phyloP scores from a whole-genome alignment of 2,329 filamentous ascomycete species.

The Hymenoscyphus linearis region DNA sequence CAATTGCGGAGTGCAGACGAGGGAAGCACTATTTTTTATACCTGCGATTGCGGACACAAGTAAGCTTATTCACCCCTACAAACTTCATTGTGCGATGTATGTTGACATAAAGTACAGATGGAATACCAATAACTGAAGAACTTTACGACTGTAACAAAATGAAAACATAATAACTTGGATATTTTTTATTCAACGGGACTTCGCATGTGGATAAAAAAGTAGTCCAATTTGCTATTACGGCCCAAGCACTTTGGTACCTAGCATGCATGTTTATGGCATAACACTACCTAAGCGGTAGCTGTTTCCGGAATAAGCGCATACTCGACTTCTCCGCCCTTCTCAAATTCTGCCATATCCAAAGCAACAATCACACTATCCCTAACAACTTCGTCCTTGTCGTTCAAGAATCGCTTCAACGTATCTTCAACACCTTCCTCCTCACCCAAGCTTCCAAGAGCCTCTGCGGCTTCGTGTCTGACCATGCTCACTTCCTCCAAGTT shows the following conservation, averaged over 20 bases:
- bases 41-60: conserved; percentile 82
- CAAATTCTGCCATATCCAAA: conserved; percentile 95
- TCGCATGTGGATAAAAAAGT: background rate
- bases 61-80: conserved; percentile 39
- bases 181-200: background rate
- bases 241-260: conserved; percentile 31
- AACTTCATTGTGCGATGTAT: background rate
- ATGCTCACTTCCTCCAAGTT: conserved; percentile 82
- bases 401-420: conserved; percentile 72
- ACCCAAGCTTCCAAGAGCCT: conserved; percentile 89
- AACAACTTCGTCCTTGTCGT: conserved; percentile 90
- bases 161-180: background rate
- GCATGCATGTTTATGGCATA: conserved; percentile 5
- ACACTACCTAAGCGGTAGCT: conserved; percentile 18
- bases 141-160: background rate
- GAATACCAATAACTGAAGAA: conserved; percentile 34
- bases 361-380: conserved; percentile 93
- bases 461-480: conserved; percentile 96
- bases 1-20: conserved; percentile 92
- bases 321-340: conserved; percentile 80
- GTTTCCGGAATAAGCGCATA: conserved; percentile 83
- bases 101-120: conserved; percentile 27
- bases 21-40: conserved; percentile 88
- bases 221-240: conserved; percentile 22
- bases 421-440: conserved; percentile 92